These are phyloP conservation scores for Ophiocordyceps camponoti-rufipedis DNA, from an alignment of 2,329 filamentous ascomycete species.

Conservation along the genomic window DNA sequence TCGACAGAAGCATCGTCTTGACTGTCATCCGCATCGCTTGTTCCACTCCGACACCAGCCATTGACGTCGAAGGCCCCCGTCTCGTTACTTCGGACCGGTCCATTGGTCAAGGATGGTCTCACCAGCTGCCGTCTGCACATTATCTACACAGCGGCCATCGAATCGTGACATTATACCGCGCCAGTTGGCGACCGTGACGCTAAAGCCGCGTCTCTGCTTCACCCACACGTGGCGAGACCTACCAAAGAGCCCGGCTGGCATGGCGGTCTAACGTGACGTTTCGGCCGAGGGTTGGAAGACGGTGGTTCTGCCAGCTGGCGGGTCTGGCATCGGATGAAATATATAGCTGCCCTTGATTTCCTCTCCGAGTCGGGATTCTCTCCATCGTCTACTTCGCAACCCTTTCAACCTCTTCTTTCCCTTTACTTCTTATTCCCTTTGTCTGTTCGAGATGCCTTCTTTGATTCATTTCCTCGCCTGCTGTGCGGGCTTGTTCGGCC, in stretches of 20 bases:
- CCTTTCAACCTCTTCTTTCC: not conserved
- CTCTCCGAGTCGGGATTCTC: not conserved
- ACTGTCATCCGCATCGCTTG: no score
- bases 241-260: not conserved
- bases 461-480: conserved; percentile 3
- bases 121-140: no score
- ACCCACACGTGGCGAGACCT: not conserved
- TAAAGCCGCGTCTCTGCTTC: not conserved
- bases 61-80: no score
- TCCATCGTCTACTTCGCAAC: not conserved
- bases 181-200: not conserved
- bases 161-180: not conserved
- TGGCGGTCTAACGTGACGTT: not conserved
- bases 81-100: no score
- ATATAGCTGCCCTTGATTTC: not conserved
- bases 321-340: not conserved
- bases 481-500: conserved; percentile 7
- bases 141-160: no score
- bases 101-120: no score
- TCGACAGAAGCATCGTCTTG: no score
- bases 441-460: conserved; percentile 2
- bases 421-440: not conserved
- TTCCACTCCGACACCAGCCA: no score
- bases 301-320: not conserved
- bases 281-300: not conserved